Evolutionary conservation across 495 filamentous ascomycete species (phyloP), one percentile per base, ranked within the genome.

Genomic region (Xylaria acuta): DNA sequence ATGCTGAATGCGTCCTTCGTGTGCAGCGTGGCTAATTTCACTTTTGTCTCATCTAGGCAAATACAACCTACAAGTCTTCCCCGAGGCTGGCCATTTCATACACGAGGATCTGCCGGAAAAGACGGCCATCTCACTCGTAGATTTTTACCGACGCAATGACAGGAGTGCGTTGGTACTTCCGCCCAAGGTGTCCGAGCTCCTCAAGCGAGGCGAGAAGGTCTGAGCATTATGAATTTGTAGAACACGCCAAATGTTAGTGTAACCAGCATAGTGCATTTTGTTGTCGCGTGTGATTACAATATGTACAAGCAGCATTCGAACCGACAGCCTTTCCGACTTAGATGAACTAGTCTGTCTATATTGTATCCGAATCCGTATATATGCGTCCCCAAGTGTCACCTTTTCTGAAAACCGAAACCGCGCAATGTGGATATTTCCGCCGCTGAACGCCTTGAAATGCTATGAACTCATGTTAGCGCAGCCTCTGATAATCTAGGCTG

Each of bases 21-120:
- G 14, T n/a, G 36, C 5, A 22, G 51, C 6, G 1, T 59, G 9
- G 36, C 67, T 69, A 22, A 70, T 49, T 43, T n/a, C 1, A 38
- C 34, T 49, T n/a, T n/a, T 30, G 20, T 40, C 14, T 47, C 75
- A 63, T 69, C 70, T 74, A 93, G 94, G 94, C 0, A 98, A 98
- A 85, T 99, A 98, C 78, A 94, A 97, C 69, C 85, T 99, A 22
- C 91, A 97, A 66, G 95, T 99, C 22, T 91, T 98, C 72, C 97
- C 97, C 0, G 93, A 97, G 80, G 94, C 95, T 7, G 96, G 96
- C 0, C 96, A 98, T 80, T 99, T 98, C 75, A 88, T 99, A 62
- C 97, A 98, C 72, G 96, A 99, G 80, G 96, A 99, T 80, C 87
- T 94, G 67, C 94, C 97, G 1, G 90, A 92, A 72, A 97, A 94